Evolutionary conservation across 192 early-diverging fungal species (phyloP).

Genomic region (Endogone sp.): DNA sequence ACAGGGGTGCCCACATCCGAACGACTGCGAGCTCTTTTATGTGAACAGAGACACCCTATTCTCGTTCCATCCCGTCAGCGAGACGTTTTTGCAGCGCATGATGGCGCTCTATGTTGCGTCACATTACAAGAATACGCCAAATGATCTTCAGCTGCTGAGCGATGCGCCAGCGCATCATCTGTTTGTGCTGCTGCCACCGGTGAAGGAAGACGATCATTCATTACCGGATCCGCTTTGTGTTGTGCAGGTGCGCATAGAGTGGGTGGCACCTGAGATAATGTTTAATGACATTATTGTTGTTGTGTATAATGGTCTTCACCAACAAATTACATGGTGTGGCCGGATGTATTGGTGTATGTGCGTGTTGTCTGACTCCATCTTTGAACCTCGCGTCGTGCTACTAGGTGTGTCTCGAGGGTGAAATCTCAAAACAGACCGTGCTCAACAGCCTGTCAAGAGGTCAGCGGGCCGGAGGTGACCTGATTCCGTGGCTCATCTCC

Average conservation of each 20-base stretch:
- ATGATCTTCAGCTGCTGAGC: conserved; percentile 95
- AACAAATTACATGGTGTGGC: too few species aligned
- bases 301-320: too few species aligned
- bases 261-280: background rate
- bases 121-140: conserved; percentile 99
- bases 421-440: conserved; percentile 85
- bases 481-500: conserved; percentile 96
- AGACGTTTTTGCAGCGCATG: conserved; percentile 96
- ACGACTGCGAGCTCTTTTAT: conserved; percentile 92
- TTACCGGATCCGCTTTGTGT: conserved; percentile 94
- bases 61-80: conserved; percentile 95
- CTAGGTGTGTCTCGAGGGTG: conserved; percentile 91
- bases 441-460: conserved; percentile 81
- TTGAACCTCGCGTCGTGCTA: too few species aligned
- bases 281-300: too few species aligned
- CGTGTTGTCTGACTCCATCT: too few species aligned
- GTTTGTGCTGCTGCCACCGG: conserved; percentile 93
- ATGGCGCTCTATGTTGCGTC: conserved; percentile 96
- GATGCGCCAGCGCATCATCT: conserved; percentile 98
- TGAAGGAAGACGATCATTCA: conserved; percentile 59
- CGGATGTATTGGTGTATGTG: too few species aligned
- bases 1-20: conserved; percentile 88
- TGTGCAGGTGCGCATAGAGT: conserved; percentile 37
- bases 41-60: conserved; percentile 98
- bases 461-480: conserved; percentile 82